Evolutionary conservation across 805 yeast genomes (phyloP).

Genomic region (Clavispora phyllophila): DNA sequence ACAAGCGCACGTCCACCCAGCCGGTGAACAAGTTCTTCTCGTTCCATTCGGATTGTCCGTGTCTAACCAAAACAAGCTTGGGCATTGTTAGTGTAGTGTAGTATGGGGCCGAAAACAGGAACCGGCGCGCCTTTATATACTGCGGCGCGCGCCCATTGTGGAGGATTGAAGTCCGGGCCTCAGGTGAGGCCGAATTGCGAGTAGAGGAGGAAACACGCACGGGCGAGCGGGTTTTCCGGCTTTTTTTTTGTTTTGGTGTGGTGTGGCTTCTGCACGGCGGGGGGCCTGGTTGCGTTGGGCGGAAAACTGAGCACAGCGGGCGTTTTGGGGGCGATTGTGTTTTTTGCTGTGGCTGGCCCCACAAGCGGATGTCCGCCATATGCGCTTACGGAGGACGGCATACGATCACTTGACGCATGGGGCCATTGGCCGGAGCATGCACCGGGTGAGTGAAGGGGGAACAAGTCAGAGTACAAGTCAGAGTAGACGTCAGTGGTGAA

Average conservation of each 20-base stretch:
- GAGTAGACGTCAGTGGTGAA: too few species aligned
- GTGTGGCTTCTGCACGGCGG: too few species aligned
- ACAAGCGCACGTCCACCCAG: conserved; percentile 92
- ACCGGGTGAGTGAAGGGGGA: too few species aligned
- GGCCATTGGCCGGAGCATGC: background rate
- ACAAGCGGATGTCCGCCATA: conserved; percentile 1
- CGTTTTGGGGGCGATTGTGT: too few species aligned
- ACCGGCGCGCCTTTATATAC: conserved; percentile 7
- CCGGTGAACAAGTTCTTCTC: conserved; percentile 98
- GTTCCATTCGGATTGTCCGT: conserved; percentile 99
- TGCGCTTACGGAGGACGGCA: conserved; percentile 1
- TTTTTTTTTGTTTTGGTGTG: background rate
- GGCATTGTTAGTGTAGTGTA: conserved; percentile 25
- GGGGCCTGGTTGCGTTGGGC: too few species aligned
- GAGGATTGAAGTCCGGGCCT: conserved; percentile 18
- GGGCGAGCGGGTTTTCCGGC: background rate
- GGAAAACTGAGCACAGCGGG: too few species aligned
- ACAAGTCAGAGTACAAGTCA: too few species aligned
- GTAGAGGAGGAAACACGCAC: too few species aligned
- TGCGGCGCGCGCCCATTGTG: conserved; percentile 8
- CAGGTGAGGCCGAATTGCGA: conserved; percentile 6
- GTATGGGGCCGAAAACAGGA: background rate
- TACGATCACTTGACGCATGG: conserved; percentile 1
- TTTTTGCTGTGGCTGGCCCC: background rate
- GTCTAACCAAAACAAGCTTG: conserved; percentile 89